Conservation (phyloP, 495 filamentous ascomycete genomes). For the Parachaetomium inaequale region DNA sequence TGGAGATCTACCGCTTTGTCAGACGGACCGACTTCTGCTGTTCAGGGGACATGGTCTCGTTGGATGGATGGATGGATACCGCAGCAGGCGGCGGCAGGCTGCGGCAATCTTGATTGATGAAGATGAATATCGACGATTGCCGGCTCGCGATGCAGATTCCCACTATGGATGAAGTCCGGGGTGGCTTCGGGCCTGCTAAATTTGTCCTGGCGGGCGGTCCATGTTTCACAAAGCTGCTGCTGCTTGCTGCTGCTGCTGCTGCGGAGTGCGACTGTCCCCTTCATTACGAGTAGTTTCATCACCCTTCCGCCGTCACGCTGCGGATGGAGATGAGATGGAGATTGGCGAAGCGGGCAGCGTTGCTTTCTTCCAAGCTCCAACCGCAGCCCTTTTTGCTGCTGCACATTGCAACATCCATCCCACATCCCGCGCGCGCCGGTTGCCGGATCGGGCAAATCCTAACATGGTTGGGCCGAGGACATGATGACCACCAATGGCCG, state of each 20-base stretch:
- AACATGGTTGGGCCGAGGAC: conserved; percentile 8
- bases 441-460: conserved; percentile 12
- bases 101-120: background rate
- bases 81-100: background rate
- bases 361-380: background rate
- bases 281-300: background rate
- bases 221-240: background rate
- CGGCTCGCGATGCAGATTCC: background rate
- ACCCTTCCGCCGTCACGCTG: background rate
- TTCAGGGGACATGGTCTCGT: background rate
- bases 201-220: background rate
- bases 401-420: too few relatives aligned
- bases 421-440: conserved; percentile 11
- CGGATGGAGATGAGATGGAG: background rate
- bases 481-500: background rate
- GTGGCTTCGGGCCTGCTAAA: conserved; percentile 17
- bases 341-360: background rate
- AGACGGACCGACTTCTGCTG: background rate
- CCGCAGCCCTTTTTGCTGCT: background rate
- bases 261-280: background rate
- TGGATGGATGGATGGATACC: background rate
- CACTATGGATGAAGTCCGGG: conserved; percentile 11
- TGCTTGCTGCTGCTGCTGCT: background rate
- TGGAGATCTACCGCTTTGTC: background rate
- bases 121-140: conserved; percentile 8